These are phyloP conservation scores for Digitaria exilis DNA, from an alignment of 202 grass and related monocot genomes.

Conservation along the genomic window DNA sequence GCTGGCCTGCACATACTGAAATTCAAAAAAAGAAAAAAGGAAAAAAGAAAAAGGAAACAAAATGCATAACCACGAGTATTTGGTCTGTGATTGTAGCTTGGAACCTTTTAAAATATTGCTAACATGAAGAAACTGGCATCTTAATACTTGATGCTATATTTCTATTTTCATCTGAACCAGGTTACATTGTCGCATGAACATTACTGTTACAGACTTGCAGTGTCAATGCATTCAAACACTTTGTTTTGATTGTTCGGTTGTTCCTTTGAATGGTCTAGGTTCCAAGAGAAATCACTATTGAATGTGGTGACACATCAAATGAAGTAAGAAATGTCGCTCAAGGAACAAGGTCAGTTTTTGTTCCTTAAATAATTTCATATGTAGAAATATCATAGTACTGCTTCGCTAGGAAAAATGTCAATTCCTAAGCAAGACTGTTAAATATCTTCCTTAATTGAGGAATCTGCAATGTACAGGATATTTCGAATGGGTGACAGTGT, in stretches of 20 bases:
- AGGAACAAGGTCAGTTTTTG: slow-evolving; percentile 47
- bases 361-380: slow-evolving; percentile 21
- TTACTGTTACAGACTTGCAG: neutral
- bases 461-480: slow-evolving; percentile 11
- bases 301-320: slow-evolving; percentile 56
- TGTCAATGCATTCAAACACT: slow-evolving; percentile 4
- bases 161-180: slow-evolving; percentile 22
- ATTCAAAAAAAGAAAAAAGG: no score
- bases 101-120: neutral
- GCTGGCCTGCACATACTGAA: neutral
- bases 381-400: slow-evolving; percentile 22
- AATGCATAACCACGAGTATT: neutral
- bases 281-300: slow-evolving; percentile 64
- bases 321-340: slow-evolving; percentile 47
- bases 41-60: no score
- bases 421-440: neutral
- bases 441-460: neutral
- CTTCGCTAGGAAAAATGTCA: neutral
- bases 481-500: slow-evolving; percentile 6
- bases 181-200: neutral
- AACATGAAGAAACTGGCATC: slow-evolving; percentile 25
- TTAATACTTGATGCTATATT: slow-evolving; percentile 8
- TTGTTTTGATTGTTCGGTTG: slow-evolving; percentile 30
- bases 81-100: neutral
- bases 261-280: slow-evolving; percentile 53